Base-by-base conservation (phyloP, 345 rosid genomes). In the Euphorbia tirucalli region DNA sequence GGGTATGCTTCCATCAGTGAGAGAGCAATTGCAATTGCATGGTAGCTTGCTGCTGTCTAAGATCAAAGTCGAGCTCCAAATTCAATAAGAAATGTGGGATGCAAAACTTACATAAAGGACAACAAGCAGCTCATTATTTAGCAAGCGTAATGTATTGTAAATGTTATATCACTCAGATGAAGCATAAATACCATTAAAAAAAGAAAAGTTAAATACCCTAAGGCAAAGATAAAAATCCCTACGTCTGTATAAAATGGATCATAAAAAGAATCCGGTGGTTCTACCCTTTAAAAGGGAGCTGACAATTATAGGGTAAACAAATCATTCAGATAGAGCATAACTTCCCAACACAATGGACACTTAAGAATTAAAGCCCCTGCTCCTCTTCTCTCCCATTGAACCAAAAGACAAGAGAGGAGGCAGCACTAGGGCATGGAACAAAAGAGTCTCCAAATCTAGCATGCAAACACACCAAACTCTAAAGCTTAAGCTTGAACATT, bases 31-130 rank as follows among this genome's bases (percentile, higher is more conserved):
- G 99, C 99, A 80, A 95, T 95, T 58, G 99, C 99, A 86, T 95
- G 99, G 85, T 95, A 95, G 81, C 97, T 95, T 77, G 99, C 99
- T 66, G 99, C 99, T 60, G 99, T 95, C 99, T 95, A 88, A 48
- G 55, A 77, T 52, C 71, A 82, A 60, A 77, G 55, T 31, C 24
- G 54, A 28, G 9, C 10, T 24, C 24, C 28, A 56, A 22, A 56
- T 52, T 78, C 67, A 46, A 48, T 50, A 70, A 30, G 68, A 72
- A 60, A 35, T 32, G 61, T 41, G 22, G 5, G 11, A 58, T 25
- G 15, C 5, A 41, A 48, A 25, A 69, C 35, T 8, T 61, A 50
- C 69, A 11, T 5, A 48, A 44, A 32, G 19, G 69, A 15, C 30
- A 70, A 27, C 16, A 75, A 61, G 56, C 39, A 46, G 67, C 31